Percentiles rank a stretch among this genome's conserved stretches.
Conservation (phyloP, 2,329 filamentous ascomycete species). For the Stagonosporopsis chrysanthemi region DNA sequence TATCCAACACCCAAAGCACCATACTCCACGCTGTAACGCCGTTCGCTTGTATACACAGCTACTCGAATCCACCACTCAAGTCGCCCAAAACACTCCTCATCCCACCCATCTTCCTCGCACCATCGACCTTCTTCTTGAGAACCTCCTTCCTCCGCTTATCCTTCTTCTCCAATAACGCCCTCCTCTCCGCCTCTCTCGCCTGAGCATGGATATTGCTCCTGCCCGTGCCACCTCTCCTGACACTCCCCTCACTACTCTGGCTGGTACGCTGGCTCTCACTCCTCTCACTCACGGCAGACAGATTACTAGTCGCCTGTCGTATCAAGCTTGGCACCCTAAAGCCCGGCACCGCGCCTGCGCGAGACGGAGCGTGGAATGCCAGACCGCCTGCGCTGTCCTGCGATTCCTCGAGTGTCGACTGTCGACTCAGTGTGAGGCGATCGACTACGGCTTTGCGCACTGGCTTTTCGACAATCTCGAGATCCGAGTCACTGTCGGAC, state of each 20-base stretch:
- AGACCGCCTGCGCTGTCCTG: constrained; percentile 48
- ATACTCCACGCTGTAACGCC: constrained; percentile 2
- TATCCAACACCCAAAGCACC: background rate
- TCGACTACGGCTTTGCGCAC: constrained; percentile 65
- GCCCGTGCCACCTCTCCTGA: constrained; percentile 61
- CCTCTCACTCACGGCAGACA: constrained; percentile 43
- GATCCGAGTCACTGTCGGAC: constrained; percentile 45
- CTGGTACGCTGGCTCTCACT: constrained; percentile 24
- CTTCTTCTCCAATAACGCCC: constrained; percentile 58
- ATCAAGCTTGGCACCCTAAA: constrained; percentile 77
- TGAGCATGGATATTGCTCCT: constrained; percentile 68
- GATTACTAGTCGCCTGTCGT: constrained; percentile 72
- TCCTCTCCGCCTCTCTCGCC: constrained; percentile 65
- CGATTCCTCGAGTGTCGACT: constrained; percentile 38
- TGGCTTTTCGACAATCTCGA: constrained; percentile 46
- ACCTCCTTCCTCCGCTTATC: constrained; percentile 60
- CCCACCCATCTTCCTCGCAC: constrained; percentile 31
- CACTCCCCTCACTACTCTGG: constrained; percentile 38
- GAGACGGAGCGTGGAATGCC: constrained; percentile 63
- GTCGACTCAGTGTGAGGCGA: constrained; percentile 74
- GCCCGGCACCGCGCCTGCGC: constrained; percentile 41
- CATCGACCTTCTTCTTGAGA: constrained; percentile 54
- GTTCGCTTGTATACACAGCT: constrained; percentile 3
- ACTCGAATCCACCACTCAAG: constrained; percentile 49
- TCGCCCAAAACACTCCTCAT: constrained; percentile 45